phyloP scores from a whole-genome alignment of 768 basidiomycete genomes.

The Russula abietina region DNA sequence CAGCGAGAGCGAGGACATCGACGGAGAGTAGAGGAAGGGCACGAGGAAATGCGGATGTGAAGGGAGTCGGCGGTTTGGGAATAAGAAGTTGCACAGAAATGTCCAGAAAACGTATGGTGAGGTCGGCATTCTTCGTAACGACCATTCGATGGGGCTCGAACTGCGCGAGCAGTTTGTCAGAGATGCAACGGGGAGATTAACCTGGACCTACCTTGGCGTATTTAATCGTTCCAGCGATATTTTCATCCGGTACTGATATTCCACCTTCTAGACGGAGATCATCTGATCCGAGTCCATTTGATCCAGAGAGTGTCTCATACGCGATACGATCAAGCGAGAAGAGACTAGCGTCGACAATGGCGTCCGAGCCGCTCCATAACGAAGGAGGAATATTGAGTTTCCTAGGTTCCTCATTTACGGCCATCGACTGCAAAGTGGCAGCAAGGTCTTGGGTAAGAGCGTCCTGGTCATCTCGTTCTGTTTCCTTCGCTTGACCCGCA shows the following conservation, averaged over 20 bases:
- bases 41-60: slow-evolving; percentile 61
- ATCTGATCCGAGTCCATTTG: slow-evolving; percentile 24
- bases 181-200: not conserved
- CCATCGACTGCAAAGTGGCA: slow-evolving; percentile 37
- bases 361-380: slow-evolving; percentile 36
- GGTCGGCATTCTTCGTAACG: slow-evolving; percentile 56
- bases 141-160: slow-evolving; percentile 60
- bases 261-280: slow-evolving; percentile 42
- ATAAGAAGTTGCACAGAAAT: slow-evolving; percentile 62
- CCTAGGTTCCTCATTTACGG: slow-evolving; percentile 36
- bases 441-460: slow-evolving; percentile 37
- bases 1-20: slow-evolving; percentile 31
- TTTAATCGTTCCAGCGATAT: slow-evolving; percentile 43
- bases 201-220: slow-evolving; percentile 45
- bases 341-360: slow-evolving; percentile 41
- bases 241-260: slow-evolving; percentile 48
- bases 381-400: slow-evolving; percentile 34
- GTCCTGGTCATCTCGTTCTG: slow-evolving; percentile 12
- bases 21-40: slow-evolving; percentile 57
- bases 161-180: slow-evolving; percentile 30
- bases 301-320: slow-evolving; percentile 38
- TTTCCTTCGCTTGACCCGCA: not conserved
- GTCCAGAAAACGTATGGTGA: slow-evolving; percentile 68
- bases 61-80: slow-evolving; percentile 40
- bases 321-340: slow-evolving; percentile 42